These are phyloP conservation scores for Knoxdaviesia proteae DNA, from an alignment of 2,329 filamentous ascomycete species.

Conservation along the genomic window DNA sequence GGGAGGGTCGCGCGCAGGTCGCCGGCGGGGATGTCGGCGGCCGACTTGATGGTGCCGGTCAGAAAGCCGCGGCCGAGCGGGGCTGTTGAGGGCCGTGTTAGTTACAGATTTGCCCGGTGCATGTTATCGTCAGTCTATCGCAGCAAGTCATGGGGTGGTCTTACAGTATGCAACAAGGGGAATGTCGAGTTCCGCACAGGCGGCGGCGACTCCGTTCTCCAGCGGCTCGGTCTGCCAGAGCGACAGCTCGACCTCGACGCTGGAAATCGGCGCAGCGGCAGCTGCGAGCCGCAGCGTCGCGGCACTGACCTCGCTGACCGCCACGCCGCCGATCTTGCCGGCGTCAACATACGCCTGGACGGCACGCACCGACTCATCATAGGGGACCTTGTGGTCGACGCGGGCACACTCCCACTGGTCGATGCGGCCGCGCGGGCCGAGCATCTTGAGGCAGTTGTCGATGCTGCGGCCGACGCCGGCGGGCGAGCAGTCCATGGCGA, in stretches of 20 bases:
- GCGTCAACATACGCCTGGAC: constrained; percentile 28
- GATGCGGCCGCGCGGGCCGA: constrained; percentile 33
- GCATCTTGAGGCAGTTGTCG: constrained; percentile 30
- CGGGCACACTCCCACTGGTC: constrained; percentile 40
- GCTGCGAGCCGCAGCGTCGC: constrained; percentile 26
- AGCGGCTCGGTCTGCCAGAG: constrained; percentile 26
- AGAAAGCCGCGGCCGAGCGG: constrained; percentile 39
- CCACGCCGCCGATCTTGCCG: constrained; percentile 28
- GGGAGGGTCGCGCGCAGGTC: constrained; percentile 7
- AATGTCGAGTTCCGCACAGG: constrained; percentile 42
- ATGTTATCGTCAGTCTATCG: no score
- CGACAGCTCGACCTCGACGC: constrained; percentile 33
- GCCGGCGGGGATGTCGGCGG: constrained; percentile 19
- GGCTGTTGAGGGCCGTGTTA: constrained; percentile 4
- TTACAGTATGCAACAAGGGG: constrained; percentile 45
- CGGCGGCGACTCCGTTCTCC: constrained; percentile 27
- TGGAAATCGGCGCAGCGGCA: constrained; percentile 20
- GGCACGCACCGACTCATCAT: constrained; percentile 20
- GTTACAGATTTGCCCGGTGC: no score
- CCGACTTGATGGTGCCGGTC: constrained; percentile 24
- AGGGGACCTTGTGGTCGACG: constrained; percentile 26
- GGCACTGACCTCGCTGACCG: constrained; percentile 27
- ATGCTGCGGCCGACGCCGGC: constrained; percentile 33
- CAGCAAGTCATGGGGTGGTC: no score
- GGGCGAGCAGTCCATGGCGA: constrained; percentile 27